Evolutionary conservation across 2,329 filamentous ascomycete species (phyloP).

Genomic region (Ceratocystis papillata): DNA sequence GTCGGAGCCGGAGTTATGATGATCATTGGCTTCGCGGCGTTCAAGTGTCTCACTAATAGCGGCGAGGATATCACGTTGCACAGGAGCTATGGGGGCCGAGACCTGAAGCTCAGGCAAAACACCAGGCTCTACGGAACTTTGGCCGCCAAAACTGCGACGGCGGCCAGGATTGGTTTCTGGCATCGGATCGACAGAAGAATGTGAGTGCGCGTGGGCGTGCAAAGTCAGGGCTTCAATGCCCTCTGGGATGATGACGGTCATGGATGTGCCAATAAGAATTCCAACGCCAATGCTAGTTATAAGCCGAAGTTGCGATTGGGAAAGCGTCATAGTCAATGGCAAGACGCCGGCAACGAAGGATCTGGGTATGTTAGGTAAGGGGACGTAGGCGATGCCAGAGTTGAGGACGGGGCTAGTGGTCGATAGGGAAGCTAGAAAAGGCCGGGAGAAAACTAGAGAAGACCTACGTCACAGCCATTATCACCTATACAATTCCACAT

Average conservation of each 20-base stretch:
- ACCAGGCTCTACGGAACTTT: neutral
- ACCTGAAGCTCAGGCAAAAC: slow-evolving; percentile 10
- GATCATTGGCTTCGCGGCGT: slow-evolving; percentile 25
- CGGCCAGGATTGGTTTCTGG: neutral
- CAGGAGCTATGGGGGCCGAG: neutral
- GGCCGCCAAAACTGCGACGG: neutral
- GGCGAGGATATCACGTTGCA: slow-evolving; percentile 21
- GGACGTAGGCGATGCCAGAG: slow-evolving; percentile 22
- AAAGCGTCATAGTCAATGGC: slow-evolving; percentile 78
- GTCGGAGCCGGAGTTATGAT: slow-evolving; percentile 31
- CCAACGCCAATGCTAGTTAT: slow-evolving; percentile 90
- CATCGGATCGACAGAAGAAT: neutral
- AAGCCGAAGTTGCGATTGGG: slow-evolving; percentile 73
- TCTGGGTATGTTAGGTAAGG: slow-evolving; percentile 38
- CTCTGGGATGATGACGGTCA: slow-evolving; percentile 96
- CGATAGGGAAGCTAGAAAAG: slow-evolving; percentile 24
- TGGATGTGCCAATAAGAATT: slow-evolving; percentile 82
- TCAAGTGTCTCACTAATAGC: slow-evolving; percentile 24
- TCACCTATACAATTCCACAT: slow-evolving; percentile 33
- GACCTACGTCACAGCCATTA: slow-evolving; percentile 50
- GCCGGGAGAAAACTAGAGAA: slow-evolving; percentile 14
- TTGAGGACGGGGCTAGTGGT: slow-evolving; percentile 15
- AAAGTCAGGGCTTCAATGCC: slow-evolving; percentile 71
- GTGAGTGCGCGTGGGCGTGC: slow-evolving; percentile 33
- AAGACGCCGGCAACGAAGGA: slow-evolving; percentile 89